Evolutionary conservation across 257 asterid species (phyloP), one percentile per base, ranked within the genome.

Genomic region (Coffea canephora): DNA sequence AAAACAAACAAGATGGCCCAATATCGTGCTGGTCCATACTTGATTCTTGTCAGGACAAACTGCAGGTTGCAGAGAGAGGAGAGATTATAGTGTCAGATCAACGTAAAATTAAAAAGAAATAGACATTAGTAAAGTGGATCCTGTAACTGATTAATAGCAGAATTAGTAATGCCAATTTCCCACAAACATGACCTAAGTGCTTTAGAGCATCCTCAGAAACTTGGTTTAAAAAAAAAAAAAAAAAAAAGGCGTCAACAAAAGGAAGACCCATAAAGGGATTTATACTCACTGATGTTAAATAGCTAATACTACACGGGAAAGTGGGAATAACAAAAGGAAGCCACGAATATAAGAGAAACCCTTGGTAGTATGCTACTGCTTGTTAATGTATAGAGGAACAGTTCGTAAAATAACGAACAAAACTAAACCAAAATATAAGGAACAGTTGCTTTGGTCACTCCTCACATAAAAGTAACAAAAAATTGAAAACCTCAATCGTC

Each of bases 11-110:
- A 85, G 87, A 94, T 92, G 0, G 97, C 96, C 98, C 98, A 94
- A 84, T 94, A 94, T n/a, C 98, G 94, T 72, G 98, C 98, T 78
- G 97, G 97, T 64, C 98, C 98, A 65, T 92, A 92, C 88, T 89
- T 91, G 84, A 92, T 90, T 89, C 93, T 91, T 81, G 97, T 91
- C 78, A 94, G 90, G 86, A 94, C 96, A 87, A 94, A 92, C 97
- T 94, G 96, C 91, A 91, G 43, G 78, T 71, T 81, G 23, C 25
- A 2, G 59, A 39, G 54, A 21, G 13, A 75, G 36, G 61, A 54
- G 23, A 50, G 39, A 50, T n/a, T 12, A 4, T 15, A 39, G 14
- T 55, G 66, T 69, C 34, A 21, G 66, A 45, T 52, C 25, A 19
- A 54, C 7, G 43, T 50, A 54, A 12, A 61, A 45, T 10, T 5